These are phyloP conservation scores for Moniliella sp. DNA, from an alignment of 1,284 basidiomycete species.

Conservation along the genomic window DNA sequence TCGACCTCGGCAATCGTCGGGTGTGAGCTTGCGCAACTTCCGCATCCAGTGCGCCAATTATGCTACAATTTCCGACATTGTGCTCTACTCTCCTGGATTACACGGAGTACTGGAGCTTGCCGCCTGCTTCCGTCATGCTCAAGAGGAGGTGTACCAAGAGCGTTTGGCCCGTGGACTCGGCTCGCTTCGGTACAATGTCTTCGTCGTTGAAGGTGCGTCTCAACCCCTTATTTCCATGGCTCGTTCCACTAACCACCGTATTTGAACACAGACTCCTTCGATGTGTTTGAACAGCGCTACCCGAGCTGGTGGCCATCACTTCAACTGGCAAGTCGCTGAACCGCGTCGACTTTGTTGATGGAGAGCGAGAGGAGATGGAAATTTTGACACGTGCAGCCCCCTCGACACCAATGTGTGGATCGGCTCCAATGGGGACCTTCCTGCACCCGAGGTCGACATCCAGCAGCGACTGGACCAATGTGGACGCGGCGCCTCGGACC, in stretches of 20 bases:
- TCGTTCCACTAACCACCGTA: not conserved
- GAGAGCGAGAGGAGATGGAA: slow-evolving; percentile 69
- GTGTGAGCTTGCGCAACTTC: slow-evolving; percentile 26
- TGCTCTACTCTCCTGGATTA: slow-evolving; percentile 46
- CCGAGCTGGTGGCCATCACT: slow-evolving; percentile 40
- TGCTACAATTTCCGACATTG: slow-evolving; percentile 64
- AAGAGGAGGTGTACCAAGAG: slow-evolving; percentile 14
- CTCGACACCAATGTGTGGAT: slow-evolving; percentile 46
- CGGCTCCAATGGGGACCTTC: slow-evolving; percentile 5
- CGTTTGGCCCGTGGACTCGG: slow-evolving; percentile 43
- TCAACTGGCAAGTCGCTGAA: slow-evolving; percentile 36
- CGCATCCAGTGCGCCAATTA: slow-evolving; percentile 46
- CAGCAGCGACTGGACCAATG: slow-evolving; percentile 37
- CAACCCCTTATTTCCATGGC: slow-evolving; percentile 6
- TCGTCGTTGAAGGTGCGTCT: slow-evolving; percentile 49
- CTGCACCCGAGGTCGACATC: slow-evolving; percentile 39
- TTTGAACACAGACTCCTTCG: slow-evolving; percentile 39
- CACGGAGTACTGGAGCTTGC: slow-evolving; percentile 18
- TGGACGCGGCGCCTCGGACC: slow-evolving; percentile 10
- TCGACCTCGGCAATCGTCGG: slow-evolving; percentile 10
- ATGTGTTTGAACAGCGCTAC: slow-evolving; percentile 38
- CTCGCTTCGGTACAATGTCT: slow-evolving; percentile 58
- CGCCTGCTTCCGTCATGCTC: slow-evolving; percentile 19
- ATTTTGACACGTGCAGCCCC: slow-evolving; percentile 64
- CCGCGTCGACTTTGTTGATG: slow-evolving; percentile 38